A percentile compares a stretch with the other conserved stretches of the same genome.
Conservation (phyloP, 2,329 filamentous ascomycete species). For the Nigrospora oryzae region DNA sequence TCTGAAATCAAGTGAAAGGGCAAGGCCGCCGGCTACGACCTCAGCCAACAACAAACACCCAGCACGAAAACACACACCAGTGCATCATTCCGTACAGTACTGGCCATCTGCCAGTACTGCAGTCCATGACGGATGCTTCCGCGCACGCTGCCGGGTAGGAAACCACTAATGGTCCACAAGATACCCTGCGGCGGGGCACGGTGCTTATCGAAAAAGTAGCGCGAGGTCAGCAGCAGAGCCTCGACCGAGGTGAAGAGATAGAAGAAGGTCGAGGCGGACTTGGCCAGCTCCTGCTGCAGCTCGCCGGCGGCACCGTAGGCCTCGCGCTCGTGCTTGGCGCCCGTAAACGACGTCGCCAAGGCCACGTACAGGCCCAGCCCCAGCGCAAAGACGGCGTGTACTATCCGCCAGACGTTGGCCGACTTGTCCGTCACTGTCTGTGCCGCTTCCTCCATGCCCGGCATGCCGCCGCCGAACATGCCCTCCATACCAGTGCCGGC, state of each 20-base stretch:
- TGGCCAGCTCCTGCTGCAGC: not conserved
- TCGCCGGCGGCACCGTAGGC: slow-evolving; percentile 6
- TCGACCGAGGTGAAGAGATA: slow-evolving; percentile 76
- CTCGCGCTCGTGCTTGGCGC: slow-evolving; percentile 53
- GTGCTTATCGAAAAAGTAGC: slow-evolving; percentile 62
- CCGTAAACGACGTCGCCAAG: slow-evolving; percentile 59
- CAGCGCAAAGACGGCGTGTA: slow-evolving; percentile 66
- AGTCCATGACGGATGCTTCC: slow-evolving; percentile 53
- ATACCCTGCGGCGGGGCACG: slow-evolving; percentile 50
- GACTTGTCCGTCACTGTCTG: slow-evolving; percentile 24
- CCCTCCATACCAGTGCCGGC: slow-evolving; percentile 18
- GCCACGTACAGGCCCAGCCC: slow-evolving; percentile 63
- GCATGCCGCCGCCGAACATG: slow-evolving; percentile 18
- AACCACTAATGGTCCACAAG: slow-evolving; percentile 52
- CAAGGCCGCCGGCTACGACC: slow-evolving; percentile 9
- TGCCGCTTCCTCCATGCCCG: slow-evolving; percentile 18
- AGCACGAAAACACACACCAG: slow-evolving; percentile 69
- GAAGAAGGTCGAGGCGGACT: slow-evolving; percentile 44
- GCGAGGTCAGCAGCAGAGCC: slow-evolving; percentile 60
- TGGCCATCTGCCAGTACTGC: slow-evolving; percentile 63
- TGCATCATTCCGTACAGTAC: slow-evolving; percentile 64
- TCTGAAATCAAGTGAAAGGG: no score
- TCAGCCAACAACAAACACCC: slow-evolving; percentile 45
- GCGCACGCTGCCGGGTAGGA: slow-evolving; percentile 57
- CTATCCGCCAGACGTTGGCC: slow-evolving; percentile 57